Base-by-base conservation (phyloP, 768 basidiomycete genomes). In the Collybia mongolica region DNA sequence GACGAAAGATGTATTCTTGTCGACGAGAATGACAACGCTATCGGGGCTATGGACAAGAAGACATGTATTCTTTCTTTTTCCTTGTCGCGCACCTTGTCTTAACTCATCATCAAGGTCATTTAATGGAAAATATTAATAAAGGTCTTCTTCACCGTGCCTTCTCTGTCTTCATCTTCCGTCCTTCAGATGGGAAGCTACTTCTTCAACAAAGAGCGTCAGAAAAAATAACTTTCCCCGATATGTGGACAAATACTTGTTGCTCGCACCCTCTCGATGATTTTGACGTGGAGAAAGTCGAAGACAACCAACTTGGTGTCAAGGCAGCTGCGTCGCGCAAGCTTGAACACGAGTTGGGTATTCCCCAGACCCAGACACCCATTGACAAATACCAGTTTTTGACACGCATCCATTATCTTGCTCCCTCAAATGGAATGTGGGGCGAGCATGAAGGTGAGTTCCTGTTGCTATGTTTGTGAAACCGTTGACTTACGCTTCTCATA, bases 241-340 rank as follows among this genome's bases (percentile, higher is more conserved):
- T 98, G 94, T 99, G 97, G 97, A 99, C 97, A 26, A 99, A 99
- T 70, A 98, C 97, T 6, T 99, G 97, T 67, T 99, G 96, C 72
- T 94, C 92, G 19, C 96, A 99, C 65, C 96, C 96, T 15, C 76
- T 99, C 44, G 86, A 91, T 59, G 97, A 98, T 70, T 91, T 93
- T 57, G 88, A 86, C 54, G 80, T 82, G 56, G 88, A 93, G 71
- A 92, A 86, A 72, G 66, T 83, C 6, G 89, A 90, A 69, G 59
- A 72, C 57, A 80, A 83, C 29, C 90, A 97, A 65, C 74, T 81
- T 61, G 95, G 95, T 47, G 95, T 97, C 24, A 79, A 85, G 44
- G 69, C 84, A 29, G 97, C 97, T n/a, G 97, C 94, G 1, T 88
- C 92, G 11, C 80, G 97, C 57, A 99, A 99, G 71, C 81, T 99